phyloP scores from a whole-genome alignment of 2,329 filamentous ascomycete species.

The Teratosphaeria nubilosa region DNA sequence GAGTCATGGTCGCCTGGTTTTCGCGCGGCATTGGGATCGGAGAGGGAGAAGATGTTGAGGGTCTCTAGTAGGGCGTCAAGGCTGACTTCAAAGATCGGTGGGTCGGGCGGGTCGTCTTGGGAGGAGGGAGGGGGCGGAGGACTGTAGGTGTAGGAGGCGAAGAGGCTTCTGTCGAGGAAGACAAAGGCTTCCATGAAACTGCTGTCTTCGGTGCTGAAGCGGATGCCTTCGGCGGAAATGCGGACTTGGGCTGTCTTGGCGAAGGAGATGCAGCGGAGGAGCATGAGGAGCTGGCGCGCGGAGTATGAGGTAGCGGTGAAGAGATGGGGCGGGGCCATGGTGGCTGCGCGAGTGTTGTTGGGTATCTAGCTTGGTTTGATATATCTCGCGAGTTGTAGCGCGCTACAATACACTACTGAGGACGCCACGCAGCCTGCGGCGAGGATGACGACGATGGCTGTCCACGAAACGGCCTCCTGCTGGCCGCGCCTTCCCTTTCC shows the following conservation, averaged over 20 bases:
- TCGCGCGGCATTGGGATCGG: conserved; percentile 29
- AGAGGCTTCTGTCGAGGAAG: conserved; percentile 80
- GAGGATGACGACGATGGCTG: conserved; percentile 17
- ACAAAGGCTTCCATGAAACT: conserved; percentile 82
- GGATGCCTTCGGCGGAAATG: conserved; percentile 74
- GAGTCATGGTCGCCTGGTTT: conserved; percentile 27
- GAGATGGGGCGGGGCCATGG: conserved; percentile 40
- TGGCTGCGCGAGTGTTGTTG: conserved; percentile 2
- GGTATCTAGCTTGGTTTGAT: background rate
- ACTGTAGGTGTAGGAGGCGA: conserved; percentile 72
- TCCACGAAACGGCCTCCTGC: conserved; percentile 12
- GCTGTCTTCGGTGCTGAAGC: conserved; percentile 79
- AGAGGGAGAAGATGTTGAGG: conserved; percentile 82
- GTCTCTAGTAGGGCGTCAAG: conserved; percentile 83
- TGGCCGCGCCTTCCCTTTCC: conserved; percentile 2
- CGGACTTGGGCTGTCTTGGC: conserved; percentile 55
- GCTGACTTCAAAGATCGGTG: conserved; percentile 75
- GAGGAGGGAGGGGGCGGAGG: conserved; percentile 31
- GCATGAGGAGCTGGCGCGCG: conserved; percentile 60
- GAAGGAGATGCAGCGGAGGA: conserved; percentile 54
- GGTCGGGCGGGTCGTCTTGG: conserved; percentile 31
- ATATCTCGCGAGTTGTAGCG: conserved; percentile 2
- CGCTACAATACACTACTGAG: conserved; percentile 5
- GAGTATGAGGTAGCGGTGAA: conserved; percentile 71
- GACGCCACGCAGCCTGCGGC: conserved; percentile 12